Evolutionary conservation across 441 rosid species (phyloP), one percentile per base, ranked within the genome.

Genomic region (Mallotus japonicus): DNA sequence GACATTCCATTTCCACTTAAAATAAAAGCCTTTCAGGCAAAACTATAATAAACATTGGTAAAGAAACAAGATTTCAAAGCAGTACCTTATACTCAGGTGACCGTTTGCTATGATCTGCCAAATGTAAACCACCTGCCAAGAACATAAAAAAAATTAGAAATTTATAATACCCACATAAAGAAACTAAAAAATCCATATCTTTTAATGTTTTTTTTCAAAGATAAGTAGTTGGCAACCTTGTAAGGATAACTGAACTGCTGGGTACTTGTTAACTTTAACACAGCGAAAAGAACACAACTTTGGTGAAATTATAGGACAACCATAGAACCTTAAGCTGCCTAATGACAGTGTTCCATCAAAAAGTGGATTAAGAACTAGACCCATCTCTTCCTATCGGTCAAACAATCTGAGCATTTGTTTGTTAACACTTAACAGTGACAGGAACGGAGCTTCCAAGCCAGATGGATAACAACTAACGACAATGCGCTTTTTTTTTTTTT

Each of bases 31-130:
- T 49, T 6, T 8, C 0, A 20, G 14, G 44, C 40, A 60, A 53
- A 61, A 55, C 1, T 34, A 68, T 6, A 17, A 8, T 54, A 62
- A 54, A 49, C 32, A 24, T 32, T 32, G 58, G 59, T 28, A 67
- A 24, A 67, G 51, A 46, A 51, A 65, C 53, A 28, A 44, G 28
- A 50, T n/a, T 40, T 40, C 8, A 62, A 16, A 46, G 65, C 69
- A 84, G 65, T 75, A 84, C 89, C 84, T 83, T 59, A 44, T 63
- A 66, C 11, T 77, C 65, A 51, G 44, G 46, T 44, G 76, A 71
- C 55, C 77, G 66, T 74, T 75, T 67, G 47, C 67, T 73, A 56
- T 40, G 67, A 76, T 65, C 70, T 11, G 67, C 71, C 24, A 73
- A 67, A 60, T 67, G 75, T 68, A 59, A 62, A 67, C 78, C 51